Percentiles rank a stretch among this genome's conserved stretches.
These are phyloP conservation scores for Quambalaria eucalypti DNA, from an alignment of 1,284 basidiomycete species.

Conservation along the genomic window DNA sequence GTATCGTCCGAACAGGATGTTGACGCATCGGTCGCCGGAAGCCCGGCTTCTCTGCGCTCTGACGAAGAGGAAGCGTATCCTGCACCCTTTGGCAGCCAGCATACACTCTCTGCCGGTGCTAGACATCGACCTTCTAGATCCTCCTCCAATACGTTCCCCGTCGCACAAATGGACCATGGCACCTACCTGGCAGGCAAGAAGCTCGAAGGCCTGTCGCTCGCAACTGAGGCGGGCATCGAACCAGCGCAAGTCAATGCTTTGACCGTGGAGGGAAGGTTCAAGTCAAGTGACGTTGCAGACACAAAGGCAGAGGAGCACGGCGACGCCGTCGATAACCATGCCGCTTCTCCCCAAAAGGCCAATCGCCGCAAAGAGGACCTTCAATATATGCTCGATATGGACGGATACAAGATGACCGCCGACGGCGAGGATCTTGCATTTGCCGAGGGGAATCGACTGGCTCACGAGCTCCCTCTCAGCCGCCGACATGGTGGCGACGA, in stretches of 20 bases:
- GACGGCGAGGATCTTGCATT: slow-evolving; percentile 37
- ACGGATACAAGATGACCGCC: slow-evolving; percentile 44
- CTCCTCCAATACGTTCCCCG: not conserved
- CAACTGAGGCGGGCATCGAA: not conserved
- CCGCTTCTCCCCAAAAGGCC: not conserved
- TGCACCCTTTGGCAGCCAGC: slow-evolving; percentile 20
- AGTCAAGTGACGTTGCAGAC: not conserved
- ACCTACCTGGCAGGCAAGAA: not conserved
- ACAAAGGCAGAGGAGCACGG: not conserved
- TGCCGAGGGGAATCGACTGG: slow-evolving; percentile 32
- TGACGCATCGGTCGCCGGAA: too few species aligned
- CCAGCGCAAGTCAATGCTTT: slow-evolving; percentile 1
- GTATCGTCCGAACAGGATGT: slow-evolving; percentile 8
- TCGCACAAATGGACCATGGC: not conserved
- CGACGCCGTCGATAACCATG: not conserved
- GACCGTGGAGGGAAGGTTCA: too few species aligned
- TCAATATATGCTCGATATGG: slow-evolving; percentile 43
- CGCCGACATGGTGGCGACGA: slow-evolving; percentile 37
- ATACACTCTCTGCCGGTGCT: too few species aligned
- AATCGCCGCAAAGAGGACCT: slow-evolving; percentile 4
- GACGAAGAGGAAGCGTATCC: slow-evolving; percentile 21
- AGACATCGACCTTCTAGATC: too few species aligned
- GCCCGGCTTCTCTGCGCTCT: not conserved
- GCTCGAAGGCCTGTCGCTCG: not conserved
- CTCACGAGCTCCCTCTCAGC: slow-evolving; percentile 39